Conservation (phyloP, 805 yeast genomes). For the Zygoascus tannicola region DNA sequence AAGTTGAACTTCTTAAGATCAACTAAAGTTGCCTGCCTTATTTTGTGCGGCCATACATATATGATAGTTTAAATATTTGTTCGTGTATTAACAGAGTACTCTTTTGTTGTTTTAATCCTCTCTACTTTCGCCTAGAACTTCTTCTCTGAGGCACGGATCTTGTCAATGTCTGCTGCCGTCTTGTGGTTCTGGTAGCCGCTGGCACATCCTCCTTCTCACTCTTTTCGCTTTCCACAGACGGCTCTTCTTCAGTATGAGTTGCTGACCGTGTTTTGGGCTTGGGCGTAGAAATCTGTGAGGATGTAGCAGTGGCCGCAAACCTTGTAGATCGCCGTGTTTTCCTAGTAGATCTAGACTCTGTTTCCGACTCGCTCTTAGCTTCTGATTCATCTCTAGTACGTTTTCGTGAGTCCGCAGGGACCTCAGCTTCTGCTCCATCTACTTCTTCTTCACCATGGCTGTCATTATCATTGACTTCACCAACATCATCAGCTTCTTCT, state of each 20-base stretch:
- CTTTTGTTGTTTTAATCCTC: neutral
- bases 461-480: neutral
- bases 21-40: no score
- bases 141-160: slow-evolving; percentile 3
- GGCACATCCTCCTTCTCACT: slow-evolving; percentile 6
- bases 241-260: slow-evolving; percentile 12
- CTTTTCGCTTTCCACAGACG: slow-evolving; percentile 3
- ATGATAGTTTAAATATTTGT: no score
- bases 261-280: slow-evolving; percentile 4
- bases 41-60: no score
- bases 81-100: neutral
- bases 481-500: slow-evolving; percentile 12
- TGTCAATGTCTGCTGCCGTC: slow-evolving; percentile 2
- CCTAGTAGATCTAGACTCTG: neutral
- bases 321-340: slow-evolving; percentile 4
- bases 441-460: neutral
- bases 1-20: slow-evolving; percentile 30
- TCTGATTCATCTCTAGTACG: neutral
- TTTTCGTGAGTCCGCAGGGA: neutral
- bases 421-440: neutral
- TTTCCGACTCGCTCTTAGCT: slow-evolving; percentile 1
- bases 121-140: slow-evolving; percentile 7
- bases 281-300: neutral
- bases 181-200: neutral
- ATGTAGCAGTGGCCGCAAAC: neutral